Evolutionary conservation across 768 basidiomycete species (phyloP).

Genomic region (Russula compacta): DNA sequence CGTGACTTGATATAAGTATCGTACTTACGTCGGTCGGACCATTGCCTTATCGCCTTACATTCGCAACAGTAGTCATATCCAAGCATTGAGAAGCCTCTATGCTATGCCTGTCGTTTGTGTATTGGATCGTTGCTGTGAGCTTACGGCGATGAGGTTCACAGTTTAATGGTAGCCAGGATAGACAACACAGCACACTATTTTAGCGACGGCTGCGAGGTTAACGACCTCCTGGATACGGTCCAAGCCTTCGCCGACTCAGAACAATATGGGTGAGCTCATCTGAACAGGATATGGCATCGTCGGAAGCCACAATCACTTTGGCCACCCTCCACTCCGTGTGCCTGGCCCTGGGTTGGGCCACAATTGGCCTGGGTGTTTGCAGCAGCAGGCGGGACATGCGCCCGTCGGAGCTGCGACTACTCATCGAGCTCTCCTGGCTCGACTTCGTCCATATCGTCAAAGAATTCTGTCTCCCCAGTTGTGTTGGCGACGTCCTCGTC

Average conservation of each 20-base stretch:
- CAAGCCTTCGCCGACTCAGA: not conserved
- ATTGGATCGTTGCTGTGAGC: not conserved
- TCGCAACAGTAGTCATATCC: no score
- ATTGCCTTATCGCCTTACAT: no score
- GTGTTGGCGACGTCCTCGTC: slow-evolving; percentile 15
- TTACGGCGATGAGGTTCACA: not conserved
- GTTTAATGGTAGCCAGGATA: not conserved
- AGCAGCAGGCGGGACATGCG: no score
- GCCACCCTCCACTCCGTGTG: not conserved
- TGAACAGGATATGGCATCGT: not conserved
- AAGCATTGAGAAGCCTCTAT: not conserved
- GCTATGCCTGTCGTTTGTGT: not conserved
- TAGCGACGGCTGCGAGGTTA: not conserved
- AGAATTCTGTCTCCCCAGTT: slow-evolving; percentile 9
- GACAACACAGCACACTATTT: not conserved
- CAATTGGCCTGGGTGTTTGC: not conserved
- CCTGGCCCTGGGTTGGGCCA: not conserved
- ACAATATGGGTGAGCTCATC: not conserved
- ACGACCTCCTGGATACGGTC: not conserved
- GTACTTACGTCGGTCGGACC: no score
- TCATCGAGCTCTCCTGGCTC: slow-evolving; percentile 10
- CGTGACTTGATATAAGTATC: no score
- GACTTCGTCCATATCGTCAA: slow-evolving; percentile 11
- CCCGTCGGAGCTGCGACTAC: not conserved
- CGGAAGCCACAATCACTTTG: not conserved